Evolutionary conservation across 2,329 filamentous ascomycete species (phyloP), one percentile per base, ranked within the genome.

Genomic region (Macrophomina phaseolina): DNA sequence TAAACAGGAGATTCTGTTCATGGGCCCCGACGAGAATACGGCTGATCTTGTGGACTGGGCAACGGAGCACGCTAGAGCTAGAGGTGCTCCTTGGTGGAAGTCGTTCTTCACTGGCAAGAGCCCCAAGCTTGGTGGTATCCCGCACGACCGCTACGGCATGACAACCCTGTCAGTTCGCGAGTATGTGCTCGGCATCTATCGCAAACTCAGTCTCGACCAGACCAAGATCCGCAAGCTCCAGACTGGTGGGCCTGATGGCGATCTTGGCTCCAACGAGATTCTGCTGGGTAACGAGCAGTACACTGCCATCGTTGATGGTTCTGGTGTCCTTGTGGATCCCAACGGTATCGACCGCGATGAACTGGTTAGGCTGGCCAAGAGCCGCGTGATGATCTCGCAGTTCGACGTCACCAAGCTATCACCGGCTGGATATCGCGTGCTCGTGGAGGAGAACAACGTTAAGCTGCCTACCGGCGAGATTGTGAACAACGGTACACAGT

Each of bases 21-120:
- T 99, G 93, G 95, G 95, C 40, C 95, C 95, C 0, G 95, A 99
- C 72, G 95, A 99, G 88, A 99, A 99, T 82, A 99, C 95, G 1
- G 95, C 95, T 28, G 93, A 97, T 75, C 86, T 99, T 40, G 95
- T 99, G 62, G 90, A 99, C 81, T 99, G 95, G 95, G 95, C 95
- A n/a, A 99, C 95, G 1, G 90, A 95, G 79, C 95, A 99, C 79
- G 95, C 95, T 68, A 89, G 93, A 63, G 83, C 84, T 69, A 90
- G 95, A 73, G 93, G 93, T 53, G 95, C 95, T 4, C 93, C 93
- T 34, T 99, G 94, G 93, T 99, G 95, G 95, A 99, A 99, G 85
- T 99, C 95, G 0, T 99, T 99, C 87, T 99, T 99, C 86, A 99
- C 95, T 2, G 95, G 95, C 75, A 99, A 99, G 86, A 97, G 93